Percentiles rank a stretch among this genome's conserved stretches.
phyloP scores from a whole-genome alignment of 441 rosid genomes.

The Metrosideros polymorpha region DNA sequence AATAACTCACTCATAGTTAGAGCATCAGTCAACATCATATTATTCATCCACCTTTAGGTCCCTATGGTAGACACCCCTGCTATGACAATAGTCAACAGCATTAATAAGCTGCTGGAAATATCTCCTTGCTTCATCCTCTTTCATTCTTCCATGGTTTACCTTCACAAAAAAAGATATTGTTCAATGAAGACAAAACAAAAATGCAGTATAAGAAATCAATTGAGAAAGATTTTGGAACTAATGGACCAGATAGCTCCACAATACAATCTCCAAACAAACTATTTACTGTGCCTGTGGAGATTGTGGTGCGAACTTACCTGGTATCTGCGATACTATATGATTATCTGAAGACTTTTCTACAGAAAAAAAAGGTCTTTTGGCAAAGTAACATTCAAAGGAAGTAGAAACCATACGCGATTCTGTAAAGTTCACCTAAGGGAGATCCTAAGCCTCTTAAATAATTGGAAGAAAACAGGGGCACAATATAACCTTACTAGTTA shows the following conservation, averaged over 20 bases:
- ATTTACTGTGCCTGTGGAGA: background rate
- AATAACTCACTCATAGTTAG: background rate
- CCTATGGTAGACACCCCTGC: conserved; percentile 8
- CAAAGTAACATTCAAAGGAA: background rate
- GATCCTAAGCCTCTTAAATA: background rate
- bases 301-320: background rate
- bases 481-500: background rate
- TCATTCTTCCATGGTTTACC: conserved; percentile 55
- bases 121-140: conserved; percentile 2
- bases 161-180: conserved; percentile 9
- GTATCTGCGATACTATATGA: background rate
- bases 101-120: conserved; percentile 9
- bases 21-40: background rate
- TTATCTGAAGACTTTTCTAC: background rate
- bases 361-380: background rate
- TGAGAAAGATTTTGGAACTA: background rate
- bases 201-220: background rate
- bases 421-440: background rate
- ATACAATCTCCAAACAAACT: background rate
- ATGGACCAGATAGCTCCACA: background rate
- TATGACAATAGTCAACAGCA: conserved; percentile 9
- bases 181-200: background rate
- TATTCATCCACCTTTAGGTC: conserved; percentile 3
- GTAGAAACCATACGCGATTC: background rate
- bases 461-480: background rate